Conservation (phyloP, 306 rosid genomes). For the Pyrus bretschneideri region DNA sequence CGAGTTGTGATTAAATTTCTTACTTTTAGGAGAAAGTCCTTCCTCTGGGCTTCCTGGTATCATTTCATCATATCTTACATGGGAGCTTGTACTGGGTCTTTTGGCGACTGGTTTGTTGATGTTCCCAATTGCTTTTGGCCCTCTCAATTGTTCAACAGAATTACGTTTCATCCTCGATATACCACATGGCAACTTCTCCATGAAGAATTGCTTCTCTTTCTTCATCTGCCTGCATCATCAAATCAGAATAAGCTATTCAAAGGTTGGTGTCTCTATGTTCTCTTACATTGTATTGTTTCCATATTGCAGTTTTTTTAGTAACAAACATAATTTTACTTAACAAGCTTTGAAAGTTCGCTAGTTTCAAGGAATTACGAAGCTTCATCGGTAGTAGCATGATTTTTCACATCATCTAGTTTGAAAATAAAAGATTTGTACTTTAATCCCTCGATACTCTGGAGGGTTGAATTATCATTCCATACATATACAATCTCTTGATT, state of each 20-base stretch:
- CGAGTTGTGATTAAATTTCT: not conserved
- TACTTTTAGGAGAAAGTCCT: constrained; percentile 28
- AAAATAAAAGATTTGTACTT: no score
- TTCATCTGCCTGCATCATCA: constrained; percentile 48
- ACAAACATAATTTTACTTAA: not conserved
- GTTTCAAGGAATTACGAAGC: not conserved
- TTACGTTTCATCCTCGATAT: constrained; percentile 40
- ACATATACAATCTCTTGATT: no score
- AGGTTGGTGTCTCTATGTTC: not conserved
- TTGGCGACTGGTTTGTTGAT: not conserved
- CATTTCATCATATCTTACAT: constrained; percentile 50
- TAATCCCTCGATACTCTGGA: no score
- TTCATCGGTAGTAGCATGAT: not conserved
- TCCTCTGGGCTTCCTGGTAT: constrained; percentile 52
- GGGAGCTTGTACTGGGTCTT: constrained; percentile 5
- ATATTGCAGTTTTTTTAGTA: not conserved
- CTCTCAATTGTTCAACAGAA: constrained; percentile 35
- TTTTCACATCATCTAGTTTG: not conserved
- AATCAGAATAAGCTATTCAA: not conserved
- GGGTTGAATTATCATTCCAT: no score
- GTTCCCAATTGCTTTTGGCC: constrained; percentile 15
- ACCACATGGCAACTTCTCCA: constrained; percentile 38
- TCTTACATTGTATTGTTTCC: not conserved
- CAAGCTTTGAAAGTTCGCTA: not conserved
- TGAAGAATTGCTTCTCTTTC: constrained; percentile 40